Evolutionary conservation across 1,139 yeast species (phyloP).

Genomic region (Yamadazyma dendronema): DNA sequence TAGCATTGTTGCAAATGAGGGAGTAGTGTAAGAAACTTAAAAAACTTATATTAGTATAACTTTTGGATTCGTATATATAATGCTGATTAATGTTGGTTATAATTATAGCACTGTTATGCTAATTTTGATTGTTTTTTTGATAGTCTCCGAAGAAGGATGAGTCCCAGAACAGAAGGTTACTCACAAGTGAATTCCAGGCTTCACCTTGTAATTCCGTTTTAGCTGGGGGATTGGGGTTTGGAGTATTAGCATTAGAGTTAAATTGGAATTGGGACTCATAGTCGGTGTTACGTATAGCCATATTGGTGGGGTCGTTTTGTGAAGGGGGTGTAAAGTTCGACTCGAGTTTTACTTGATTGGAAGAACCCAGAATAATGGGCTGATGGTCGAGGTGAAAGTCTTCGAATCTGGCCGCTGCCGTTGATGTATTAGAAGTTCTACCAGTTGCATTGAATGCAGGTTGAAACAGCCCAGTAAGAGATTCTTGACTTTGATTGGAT

Average conservation of each 20-base stretch:
- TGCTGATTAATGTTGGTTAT: no score
- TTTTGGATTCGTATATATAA: slow-evolving; percentile 28
- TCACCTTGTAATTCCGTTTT: slow-evolving; percentile 11
- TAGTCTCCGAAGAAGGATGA: slow-evolving; percentile 2
- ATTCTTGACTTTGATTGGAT: background rate
- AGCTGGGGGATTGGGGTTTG: background rate
- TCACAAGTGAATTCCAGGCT: slow-evolving; percentile 12
- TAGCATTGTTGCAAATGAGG: no score
- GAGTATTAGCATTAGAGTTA: background rate
- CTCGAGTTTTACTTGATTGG: background rate
- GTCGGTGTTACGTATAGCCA: background rate
- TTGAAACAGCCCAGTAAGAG: background rate
- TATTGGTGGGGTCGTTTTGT: background rate
- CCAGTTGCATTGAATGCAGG: background rate
- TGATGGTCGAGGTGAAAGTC: background rate
- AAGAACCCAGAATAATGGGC: no score
- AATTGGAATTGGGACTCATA: background rate
- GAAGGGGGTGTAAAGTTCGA: background rate
- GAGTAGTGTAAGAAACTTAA: no score
- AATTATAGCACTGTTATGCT: background rate
- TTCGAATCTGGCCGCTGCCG: background rate
- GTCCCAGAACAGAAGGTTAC: slow-evolving; percentile 13
- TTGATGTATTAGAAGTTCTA: no score
- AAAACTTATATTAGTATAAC: slow-evolving; percentile 30
- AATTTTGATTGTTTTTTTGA: background rate